phyloP scores from a whole-genome alignment of 2,329 filamentous ascomycete genomes.

The Akanthomyces dipterigenus region DNA sequence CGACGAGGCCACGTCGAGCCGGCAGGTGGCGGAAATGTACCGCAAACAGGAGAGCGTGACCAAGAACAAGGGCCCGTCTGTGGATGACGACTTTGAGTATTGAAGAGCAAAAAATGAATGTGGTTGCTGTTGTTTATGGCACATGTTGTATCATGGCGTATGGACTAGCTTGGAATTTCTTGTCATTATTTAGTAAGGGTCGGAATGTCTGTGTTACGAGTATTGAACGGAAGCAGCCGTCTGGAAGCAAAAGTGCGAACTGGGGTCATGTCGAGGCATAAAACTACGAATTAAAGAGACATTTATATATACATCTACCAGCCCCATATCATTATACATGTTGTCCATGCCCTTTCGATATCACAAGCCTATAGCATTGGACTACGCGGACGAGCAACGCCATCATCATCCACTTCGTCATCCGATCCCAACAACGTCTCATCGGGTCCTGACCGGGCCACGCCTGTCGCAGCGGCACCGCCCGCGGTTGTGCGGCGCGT shows the following conservation, averaged over 20 bases:
- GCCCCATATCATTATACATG: not conserved
- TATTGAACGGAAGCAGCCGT: not conserved
- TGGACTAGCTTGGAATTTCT: not conserved
- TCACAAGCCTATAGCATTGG: not conserved
- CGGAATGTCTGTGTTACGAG: not conserved
- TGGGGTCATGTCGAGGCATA: not conserved
- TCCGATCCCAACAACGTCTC: constrained; percentile 34
- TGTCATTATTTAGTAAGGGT: not conserved
- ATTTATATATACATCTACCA: not conserved
- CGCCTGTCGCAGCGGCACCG: constrained; percentile 28
- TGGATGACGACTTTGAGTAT: constrained; percentile 98
- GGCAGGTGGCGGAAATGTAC: constrained; percentile 95
- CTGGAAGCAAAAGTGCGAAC: not conserved
- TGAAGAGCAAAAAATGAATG: constrained; percentile 32
- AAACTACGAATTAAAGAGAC: not conserved
- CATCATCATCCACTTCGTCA: constrained; percentile 25
- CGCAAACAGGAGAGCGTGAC: constrained; percentile 83
- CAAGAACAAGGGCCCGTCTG: constrained; percentile 77
- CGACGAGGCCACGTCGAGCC: constrained; percentile 76
- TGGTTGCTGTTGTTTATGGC: not conserved
- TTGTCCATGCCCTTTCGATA: not conserved
- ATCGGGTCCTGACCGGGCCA: constrained; percentile 31
- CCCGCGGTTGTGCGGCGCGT: constrained; percentile 35
- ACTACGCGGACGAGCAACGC: not conserved
- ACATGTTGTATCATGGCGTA: not conserved